A percentile compares a stretch with the other conserved stretches of the same genome.
Evolutionary conservation across 2,329 filamentous ascomycete genomes (phyloP).

Genomic region (Sphaerulina vaccinii): DNA sequence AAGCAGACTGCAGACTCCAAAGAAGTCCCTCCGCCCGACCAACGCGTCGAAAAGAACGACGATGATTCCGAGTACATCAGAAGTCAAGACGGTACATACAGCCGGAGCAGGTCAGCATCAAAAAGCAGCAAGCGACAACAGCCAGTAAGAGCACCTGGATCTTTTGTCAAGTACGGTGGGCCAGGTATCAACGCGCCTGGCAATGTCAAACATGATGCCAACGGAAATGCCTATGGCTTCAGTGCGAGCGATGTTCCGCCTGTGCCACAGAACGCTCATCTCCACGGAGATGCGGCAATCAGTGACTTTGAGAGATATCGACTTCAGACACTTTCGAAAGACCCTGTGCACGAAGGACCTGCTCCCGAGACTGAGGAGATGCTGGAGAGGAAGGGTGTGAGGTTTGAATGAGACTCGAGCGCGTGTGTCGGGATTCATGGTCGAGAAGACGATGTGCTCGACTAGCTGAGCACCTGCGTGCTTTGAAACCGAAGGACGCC

Average conservation of each 20-base stretch:
- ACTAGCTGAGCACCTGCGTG: too few relatives aligned
- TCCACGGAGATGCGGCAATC: conserved; percentile 3
- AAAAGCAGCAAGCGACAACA: not conserved
- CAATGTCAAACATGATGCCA: not conserved
- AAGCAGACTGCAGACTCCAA: not conserved
- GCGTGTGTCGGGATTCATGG: too few relatives aligned
- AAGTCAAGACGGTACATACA: not conserved
- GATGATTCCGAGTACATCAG: not conserved
- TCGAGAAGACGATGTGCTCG: too few relatives aligned
- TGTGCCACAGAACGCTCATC: conserved; percentile 4
- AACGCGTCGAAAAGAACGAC: conserved; percentile 1
- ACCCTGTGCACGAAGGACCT: not conserved
- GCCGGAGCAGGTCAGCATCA: not conserved
- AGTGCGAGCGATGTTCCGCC: not conserved
- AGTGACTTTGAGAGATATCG: conserved; percentile 8
- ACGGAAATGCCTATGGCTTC: not conserved
- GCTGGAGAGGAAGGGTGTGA: not conserved
- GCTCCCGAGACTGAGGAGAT: not conserved
- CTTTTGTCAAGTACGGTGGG: conserved; percentile 7
- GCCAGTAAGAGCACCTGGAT: not conserved
- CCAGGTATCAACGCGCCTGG: conserved; percentile 3
- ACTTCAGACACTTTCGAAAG: not conserved
- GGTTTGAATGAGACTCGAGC: not conserved
- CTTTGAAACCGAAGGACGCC: too few relatives aligned
- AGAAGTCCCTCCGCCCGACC: not conserved